Base-by-base conservation (phyloP, 2,329 filamentous ascomycete species). In the Blumeria hordei region DNA sequence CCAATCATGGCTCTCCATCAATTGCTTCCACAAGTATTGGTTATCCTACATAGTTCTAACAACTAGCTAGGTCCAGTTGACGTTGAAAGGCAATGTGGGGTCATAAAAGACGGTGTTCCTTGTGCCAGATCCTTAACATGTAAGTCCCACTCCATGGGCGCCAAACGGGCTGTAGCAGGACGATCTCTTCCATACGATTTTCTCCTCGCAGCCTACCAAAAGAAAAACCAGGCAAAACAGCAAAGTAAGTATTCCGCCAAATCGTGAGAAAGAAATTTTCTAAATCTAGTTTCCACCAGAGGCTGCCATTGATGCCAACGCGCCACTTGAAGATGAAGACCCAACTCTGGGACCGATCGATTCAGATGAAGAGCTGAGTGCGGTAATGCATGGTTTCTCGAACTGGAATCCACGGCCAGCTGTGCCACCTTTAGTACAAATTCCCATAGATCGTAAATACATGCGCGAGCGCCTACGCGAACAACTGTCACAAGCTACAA, bases 221-320 rank as follows among this genome's bases (percentile, higher is more conserved):
- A 96, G 75, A 96, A 95, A 74, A 98, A 98, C 63, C 92, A 96
- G 68, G 92, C 92, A 21, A 94, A 94, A 65, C 86, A 94, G 70
- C 92, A 96, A 68, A 94, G 86, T 88, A 74, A 70, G 82, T 75
- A 18, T 54, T 55, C 33, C 39, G 11, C 47, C 34, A 35, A 54
- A 33, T 55, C 51, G 55, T 51, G 43, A 44, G n/a, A 28, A 28
- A 39, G 55, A 58, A 16, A 52, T 57, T 41, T 12, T 45, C 53
- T 16, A 50, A 44, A 54, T 61, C 63, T 55, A 62, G 52, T 49
- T 4, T 43, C 45, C n/a, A 49, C 56, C 66, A 92, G 86, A 95
- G 71, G 88, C 88, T 37, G 88, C 88, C 39, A 83, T 98, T 61
- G 88, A 96, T 66, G 90, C 92, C 55, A 94, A 93, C 66, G 88